Base-by-base conservation (phyloP, 2,329 filamentous ascomycete species). In the Fusarium sp. region DNA sequence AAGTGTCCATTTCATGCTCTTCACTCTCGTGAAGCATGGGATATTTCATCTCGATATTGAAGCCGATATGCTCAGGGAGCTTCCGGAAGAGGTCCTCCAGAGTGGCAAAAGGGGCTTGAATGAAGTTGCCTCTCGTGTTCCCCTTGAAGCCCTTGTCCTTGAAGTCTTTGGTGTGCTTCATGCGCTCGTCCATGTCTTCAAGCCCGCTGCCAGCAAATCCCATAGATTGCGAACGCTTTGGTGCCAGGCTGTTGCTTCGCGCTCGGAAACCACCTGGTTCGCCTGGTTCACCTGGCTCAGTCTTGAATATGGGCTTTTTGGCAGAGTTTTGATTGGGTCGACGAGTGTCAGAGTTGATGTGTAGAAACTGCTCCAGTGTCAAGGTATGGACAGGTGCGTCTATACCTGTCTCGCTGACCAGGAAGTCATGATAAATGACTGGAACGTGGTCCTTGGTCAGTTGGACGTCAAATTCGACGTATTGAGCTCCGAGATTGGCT, bases 1-100 rank as follows among this genome's bases (percentile, higher is more conserved):
- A 97, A 4, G 91, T 91, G 73, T 97, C 94, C 93, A 98, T 97
- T 68, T 96, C 92, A 66, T 97, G 91, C 74, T 96, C 91, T 75
- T 97, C 92, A 55, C 88, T 92, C 80, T 99, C 96, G 73, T 94
- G 90, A 37, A 99, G 85, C 93, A 98, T 98, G 6, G 95, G 95
- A 73, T 99, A 99, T 78, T 99, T 98, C 84, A 99, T 91, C 79
- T 99, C 95, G 67, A 99, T 96, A 76, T 99, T 98, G 83, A 99
- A 99, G 13, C 95, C 93, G 19, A 96, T 90, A 13, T 86, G 82
- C 61, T 90, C 84, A 0, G 93, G 92, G 0, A 99, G 79, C 71
- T 93, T 89, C 69, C 86, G 85, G 78, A 99, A 97, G 73, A 98
- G 88, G 61, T 97, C 92, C 75, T 97, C 93, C 5, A 99, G 82